A percentile compares a stretch with the other conserved stretches of the same genome.
Conservation (phyloP, 2,329 filamentous ascomycete genomes). For the Seiridium unicorne region DNA sequence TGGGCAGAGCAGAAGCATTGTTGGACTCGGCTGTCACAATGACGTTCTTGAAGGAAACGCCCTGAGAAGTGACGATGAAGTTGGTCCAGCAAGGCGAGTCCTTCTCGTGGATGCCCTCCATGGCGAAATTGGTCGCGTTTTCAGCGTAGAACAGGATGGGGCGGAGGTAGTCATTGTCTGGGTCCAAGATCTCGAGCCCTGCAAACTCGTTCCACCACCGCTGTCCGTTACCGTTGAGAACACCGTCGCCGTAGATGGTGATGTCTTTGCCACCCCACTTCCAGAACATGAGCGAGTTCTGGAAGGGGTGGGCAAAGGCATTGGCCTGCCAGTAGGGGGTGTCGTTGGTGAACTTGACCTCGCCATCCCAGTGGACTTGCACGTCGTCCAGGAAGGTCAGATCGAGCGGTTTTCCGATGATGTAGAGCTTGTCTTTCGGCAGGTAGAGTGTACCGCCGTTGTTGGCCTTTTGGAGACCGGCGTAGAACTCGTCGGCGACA, state of each 20-base stretch:
- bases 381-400: constrained; percentile 57
- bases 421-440: constrained; percentile 50
- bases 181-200: constrained; percentile 45
- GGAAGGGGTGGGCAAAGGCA: constrained; percentile 39
- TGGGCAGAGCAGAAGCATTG: constrained; percentile 43
- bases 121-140: constrained; percentile 56
- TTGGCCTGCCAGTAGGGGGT: constrained; percentile 41
- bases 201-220: constrained; percentile 41
- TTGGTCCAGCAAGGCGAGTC: constrained; percentile 65
- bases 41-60: constrained; percentile 52
- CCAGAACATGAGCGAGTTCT: constrained; percentile 59
- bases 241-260: constrained; percentile 56
- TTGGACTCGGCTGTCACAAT: constrained; percentile 52
- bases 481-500: constrained; percentile 52
- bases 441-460: constrained; percentile 56
- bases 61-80: constrained; percentile 56
- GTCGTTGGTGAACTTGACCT: constrained; percentile 46
- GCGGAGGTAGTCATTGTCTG: constrained; percentile 53
- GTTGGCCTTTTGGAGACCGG: constrained; percentile 54
- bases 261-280: constrained; percentile 63
- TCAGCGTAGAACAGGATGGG: constrained; percentile 62
- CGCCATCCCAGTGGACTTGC: constrained; percentile 57
- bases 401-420: constrained; percentile 59
- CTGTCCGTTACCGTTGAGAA: constrained; percentile 55
- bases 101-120: constrained; percentile 58